Base-by-base conservation (phyloP, 306 rosid genomes). In the Cercis canadensis region DNA sequence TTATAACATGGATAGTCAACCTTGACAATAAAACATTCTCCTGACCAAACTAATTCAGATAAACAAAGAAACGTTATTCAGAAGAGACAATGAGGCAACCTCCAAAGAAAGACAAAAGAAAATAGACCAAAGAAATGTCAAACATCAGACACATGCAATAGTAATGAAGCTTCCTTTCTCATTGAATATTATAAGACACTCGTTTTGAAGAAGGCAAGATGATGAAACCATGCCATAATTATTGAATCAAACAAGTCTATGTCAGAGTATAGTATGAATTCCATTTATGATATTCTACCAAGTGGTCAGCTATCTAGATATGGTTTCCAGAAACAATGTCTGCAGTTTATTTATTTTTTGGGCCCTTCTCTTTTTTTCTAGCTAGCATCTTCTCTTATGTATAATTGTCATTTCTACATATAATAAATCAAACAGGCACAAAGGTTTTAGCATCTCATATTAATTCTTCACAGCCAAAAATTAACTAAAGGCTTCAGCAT, bases 1-100 rank as follows among this genome's bases (percentile, higher is more conserved):
- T 29, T 41, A 76, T 65, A 55, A 69, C 57, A 77, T 62, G 68
- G 59, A 56, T 12, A 10, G 24, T 45, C 58, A 68, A 46, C 43
- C 43, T 65, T 39, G 47, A 57, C 39, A 69, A 12, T 46, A 60
- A 60, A 54, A 8, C 62, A 43, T 67, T 40, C 33, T 36, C 21
- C 51, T 66, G 29, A 70, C 16, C 58, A 50, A 65, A 78, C 24
- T 51, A 18, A 47, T 34, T 50, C 44, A 8, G 7, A 32, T 32
- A 10, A 19, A 64, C 51, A 65, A 66, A n/a, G n/a, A n/a, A n/a
- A 44, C 57, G 50, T 47, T 16, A 44, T 44, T 45, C 9, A 60
- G 77, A 21, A 45, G 57, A 68, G 51, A n/a, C n/a, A n/a, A n/a
- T n/a, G n/a, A n/a, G n/a, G n/a, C n/a, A n/a, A n/a, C n/a, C n/a